Conservation (phyloP, 202 grass and related monocot species). For the Carex arenaria region DNA sequence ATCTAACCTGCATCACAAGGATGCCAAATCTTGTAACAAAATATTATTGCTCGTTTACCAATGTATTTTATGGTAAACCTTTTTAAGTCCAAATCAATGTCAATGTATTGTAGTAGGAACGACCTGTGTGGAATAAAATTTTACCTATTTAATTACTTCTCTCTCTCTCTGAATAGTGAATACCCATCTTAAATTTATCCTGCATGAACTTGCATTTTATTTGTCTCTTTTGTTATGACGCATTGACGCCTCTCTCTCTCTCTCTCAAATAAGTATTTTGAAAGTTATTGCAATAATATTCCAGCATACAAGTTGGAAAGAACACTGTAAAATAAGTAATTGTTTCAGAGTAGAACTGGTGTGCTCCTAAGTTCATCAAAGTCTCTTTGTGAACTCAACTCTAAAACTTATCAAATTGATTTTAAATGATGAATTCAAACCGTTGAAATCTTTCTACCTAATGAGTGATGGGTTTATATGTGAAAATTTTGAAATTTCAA, state of each 20-base stretch:
- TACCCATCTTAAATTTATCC: neutral
- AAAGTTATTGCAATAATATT: neutral
- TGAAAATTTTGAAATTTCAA: too few relatives aligned
- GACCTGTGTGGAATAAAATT: slow-evolving; percentile 74
- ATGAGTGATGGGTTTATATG: too few relatives aligned
- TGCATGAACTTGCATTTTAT: neutral
- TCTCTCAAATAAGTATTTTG: neutral
- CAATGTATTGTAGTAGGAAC: slow-evolving; percentile 25
- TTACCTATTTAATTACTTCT: slow-evolving; percentile 21
- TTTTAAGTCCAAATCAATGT: slow-evolving; percentile 42
- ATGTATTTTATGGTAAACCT: slow-evolving; percentile 96
- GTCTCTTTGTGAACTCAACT: too few relatives aligned
- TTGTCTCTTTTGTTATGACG: neutral
- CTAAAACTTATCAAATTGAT: too few relatives aligned
- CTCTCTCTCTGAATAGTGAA: neutral
- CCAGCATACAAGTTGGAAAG: neutral
- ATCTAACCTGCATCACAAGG: slow-evolving; percentile 57
- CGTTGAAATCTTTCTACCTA: too few relatives aligned
- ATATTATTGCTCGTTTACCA: slow-evolving; percentile 82
- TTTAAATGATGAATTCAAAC: too few relatives aligned
- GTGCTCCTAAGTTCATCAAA: too few relatives aligned
- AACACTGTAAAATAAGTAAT: neutral
- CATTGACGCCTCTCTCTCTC: too few relatives aligned
- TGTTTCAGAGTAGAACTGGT: too few relatives aligned
- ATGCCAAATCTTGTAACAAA: slow-evolving; percentile 80